A percentile compares a stretch with the other conserved stretches of the same genome.
Evolutionary conservation across 192 early-diverging fungal species (phyloP).

Genomic region (Backusella morwellensis): DNA sequence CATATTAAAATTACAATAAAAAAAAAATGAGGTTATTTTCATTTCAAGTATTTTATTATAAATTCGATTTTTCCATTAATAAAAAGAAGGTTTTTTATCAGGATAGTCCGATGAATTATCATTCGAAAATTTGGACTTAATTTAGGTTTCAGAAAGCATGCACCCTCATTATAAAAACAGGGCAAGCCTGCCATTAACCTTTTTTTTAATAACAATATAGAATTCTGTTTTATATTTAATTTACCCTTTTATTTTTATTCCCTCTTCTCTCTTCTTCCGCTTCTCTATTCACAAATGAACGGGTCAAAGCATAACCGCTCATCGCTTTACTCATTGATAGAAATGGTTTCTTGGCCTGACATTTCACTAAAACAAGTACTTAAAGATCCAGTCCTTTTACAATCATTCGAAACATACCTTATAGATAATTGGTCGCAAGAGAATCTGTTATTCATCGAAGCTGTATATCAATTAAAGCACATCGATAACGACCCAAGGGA

Average conservation of each 20-base stretch:
- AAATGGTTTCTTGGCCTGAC: not conserved
- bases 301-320: not conserved
- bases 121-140: not conserved
- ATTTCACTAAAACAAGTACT: conserved; percentile 10
- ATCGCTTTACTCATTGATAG: not conserved
- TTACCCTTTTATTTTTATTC: not conserved
- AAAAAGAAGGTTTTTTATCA: not conserved
- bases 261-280: not conserved
- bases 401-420: conserved; percentile 20
- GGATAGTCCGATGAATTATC: not conserved
- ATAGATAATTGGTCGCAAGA: conserved; percentile 24
- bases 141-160: not conserved
- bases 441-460: conserved; percentile 36
- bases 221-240: not conserved
- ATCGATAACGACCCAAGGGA: not conserved
- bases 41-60: not conserved
- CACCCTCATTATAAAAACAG: not conserved
- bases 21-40: not conserved
- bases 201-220: not conserved
- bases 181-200: not conserved
- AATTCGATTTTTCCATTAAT: not conserved
- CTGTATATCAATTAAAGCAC: conserved; percentile 26
- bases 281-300: not conserved
- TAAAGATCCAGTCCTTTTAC: conserved; percentile 8
- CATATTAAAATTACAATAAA: too few relatives aligned